Evolutionary conservation across 2,329 filamentous ascomycete species (phyloP), one percentile per base, ranked within the genome.

Genomic region (Pseudohalonectria lignicola): DNA sequence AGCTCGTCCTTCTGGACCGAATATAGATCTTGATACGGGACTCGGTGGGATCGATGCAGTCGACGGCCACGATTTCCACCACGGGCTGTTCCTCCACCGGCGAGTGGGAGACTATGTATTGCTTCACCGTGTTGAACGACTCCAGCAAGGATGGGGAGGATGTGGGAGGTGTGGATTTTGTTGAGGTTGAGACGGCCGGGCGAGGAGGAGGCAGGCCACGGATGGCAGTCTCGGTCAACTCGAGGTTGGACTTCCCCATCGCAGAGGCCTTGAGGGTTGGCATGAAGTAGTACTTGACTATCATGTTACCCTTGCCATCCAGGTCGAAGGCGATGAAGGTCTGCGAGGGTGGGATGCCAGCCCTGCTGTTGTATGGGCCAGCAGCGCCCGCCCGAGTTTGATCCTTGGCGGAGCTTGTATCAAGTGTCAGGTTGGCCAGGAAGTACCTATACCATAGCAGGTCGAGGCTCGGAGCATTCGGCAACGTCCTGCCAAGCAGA

Each of bases 11-110:
- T 11, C 50, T 48, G 10, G 39, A 45, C 11, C 60, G 47, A 13
- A 60, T 47, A 41, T 62, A 63, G 26, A 63, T 46, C 36, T 63
- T 61, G 23, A 62, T 43, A 3, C 59, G 53, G 1, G 57, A 56
- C 3, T 53, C 35, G 0, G 36, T 25, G 1, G 48, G 40, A 2
- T 45, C 34, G 3, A 59, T 44, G 6, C 53, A 44, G 34, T 63
- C 60, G 11, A 62, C 47, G 1, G 55, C 58, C 16, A 62, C 30
- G 42, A 60, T 56, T 8, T 45, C 41, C 21, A 21, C n/a, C n/a
- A n/a, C n/a, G 36, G 34, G 30, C 49, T 31, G 31, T 42, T 49
- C 7, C 15, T 4, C 18, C 19, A 13, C 16, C 19, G 20, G 17
- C 8, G 7, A 6, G 5, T 34, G 19, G 9, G 16, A n/a, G n/a